Conservation (phyloP, 306 rosid species). For the Quercus mongolica region DNA sequence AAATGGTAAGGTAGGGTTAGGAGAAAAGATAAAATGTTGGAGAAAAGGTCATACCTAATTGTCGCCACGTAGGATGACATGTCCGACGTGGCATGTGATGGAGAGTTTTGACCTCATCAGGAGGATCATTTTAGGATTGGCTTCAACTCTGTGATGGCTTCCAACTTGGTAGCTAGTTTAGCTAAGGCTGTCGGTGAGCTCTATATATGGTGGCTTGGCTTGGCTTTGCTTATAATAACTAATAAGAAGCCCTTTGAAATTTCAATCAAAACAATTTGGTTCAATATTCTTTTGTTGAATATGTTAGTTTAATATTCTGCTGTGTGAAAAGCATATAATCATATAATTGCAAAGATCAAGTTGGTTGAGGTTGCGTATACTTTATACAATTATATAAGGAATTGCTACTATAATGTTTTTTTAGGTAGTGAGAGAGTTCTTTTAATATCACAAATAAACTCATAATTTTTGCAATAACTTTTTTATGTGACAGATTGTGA, state of each 20-base stretch:
- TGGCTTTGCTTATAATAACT: background rate
- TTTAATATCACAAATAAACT: too few relatives aligned
- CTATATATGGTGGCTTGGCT: constrained; percentile 14
- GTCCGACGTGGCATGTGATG: constrained; percentile 31
- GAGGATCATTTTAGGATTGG: background rate
- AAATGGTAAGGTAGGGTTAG: background rate
- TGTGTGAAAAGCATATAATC: constrained; percentile 5
- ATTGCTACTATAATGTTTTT: too few relatives aligned
- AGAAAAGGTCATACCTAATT: constrained; percentile 41
- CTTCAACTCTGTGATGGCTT: constrained; percentile 4
- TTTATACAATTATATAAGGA: too few relatives aligned
- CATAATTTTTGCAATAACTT: too few relatives aligned
- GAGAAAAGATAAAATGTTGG: background rate
- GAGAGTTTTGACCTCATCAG: constrained; percentile 13
- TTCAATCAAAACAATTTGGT: too few relatives aligned
- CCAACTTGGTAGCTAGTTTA: background rate
- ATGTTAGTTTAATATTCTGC: too few relatives aligned
- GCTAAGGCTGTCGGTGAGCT: constrained; percentile 7
- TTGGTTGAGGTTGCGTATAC: too few relatives aligned
- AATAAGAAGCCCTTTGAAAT: too few relatives aligned
- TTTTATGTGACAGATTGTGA: too few relatives aligned
- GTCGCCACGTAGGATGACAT: constrained; percentile 33
- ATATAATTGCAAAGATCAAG: too few relatives aligned
- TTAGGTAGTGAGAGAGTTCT: too few relatives aligned
- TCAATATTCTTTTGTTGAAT: too few relatives aligned